These are phyloP conservation scores for Aleurites moluccanus DNA, from an alignment of 441 rosid genomes.

Conservation along the genomic window DNA sequence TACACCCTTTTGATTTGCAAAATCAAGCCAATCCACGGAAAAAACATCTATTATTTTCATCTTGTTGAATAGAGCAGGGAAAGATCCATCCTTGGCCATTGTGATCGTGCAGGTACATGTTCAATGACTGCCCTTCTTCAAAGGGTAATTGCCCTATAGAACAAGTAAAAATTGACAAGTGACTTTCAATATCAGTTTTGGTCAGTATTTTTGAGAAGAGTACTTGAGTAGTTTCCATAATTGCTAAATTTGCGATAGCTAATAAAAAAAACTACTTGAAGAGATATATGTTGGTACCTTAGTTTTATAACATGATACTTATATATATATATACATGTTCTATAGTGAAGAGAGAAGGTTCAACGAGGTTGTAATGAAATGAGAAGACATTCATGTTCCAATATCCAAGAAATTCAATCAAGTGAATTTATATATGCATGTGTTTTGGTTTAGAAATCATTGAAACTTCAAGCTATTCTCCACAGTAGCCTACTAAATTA, in stretches of 20 bases:
- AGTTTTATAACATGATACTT: too few relatives aligned
- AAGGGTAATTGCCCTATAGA: background rate
- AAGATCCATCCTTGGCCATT: background rate
- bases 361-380: background rate
- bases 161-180: slow-evolving; percentile 10
- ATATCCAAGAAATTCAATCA: background rate
- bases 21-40: background rate
- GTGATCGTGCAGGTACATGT: background rate
- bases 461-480: background rate
- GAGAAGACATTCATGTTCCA: background rate
- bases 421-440: background rate
- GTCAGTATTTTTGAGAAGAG: background rate
- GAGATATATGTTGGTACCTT: background rate
- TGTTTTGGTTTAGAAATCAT: background rate
- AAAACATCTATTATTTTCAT: background rate
- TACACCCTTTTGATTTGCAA: background rate
- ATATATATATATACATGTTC: too few relatives aligned
- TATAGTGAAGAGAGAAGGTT: background rate
- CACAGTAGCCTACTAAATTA: too few relatives aligned
- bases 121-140: background rate
- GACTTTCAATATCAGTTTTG: background rate
- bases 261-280: background rate
- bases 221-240: background rate
- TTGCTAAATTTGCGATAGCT: background rate
- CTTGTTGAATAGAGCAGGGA: background rate